Evolutionary conservation across 257 asterid genomes (phyloP).

Genomic region (Fraxinus anomala): DNA sequence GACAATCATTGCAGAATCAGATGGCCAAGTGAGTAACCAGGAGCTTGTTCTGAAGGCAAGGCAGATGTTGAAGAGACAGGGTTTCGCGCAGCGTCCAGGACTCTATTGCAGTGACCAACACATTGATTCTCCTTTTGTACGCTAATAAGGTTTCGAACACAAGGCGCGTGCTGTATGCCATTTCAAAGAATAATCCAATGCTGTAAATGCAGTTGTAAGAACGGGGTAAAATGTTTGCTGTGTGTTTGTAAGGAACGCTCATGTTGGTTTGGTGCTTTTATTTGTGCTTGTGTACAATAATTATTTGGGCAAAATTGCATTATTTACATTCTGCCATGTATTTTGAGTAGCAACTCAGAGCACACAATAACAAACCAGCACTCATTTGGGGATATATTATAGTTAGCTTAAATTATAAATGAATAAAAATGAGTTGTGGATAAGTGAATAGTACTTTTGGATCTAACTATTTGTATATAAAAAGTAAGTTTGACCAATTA

Average conservation of each 20-base stretch:
- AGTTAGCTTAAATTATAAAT: too few species aligned
- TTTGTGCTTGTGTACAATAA: conserved; percentile 20
- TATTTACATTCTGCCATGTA: conserved; percentile 6
- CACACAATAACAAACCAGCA: background rate
- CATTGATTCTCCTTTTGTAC: conserved; percentile 79
- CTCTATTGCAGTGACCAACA: conserved; percentile 80
- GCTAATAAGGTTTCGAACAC: conserved; percentile 32
- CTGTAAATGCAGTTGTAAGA: background rate
- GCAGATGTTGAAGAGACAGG: conserved; percentile 68
- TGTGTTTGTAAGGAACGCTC: background rate
- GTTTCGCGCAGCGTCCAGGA: conserved; percentile 87
- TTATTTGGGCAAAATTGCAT: background rate
- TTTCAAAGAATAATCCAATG: background rate
- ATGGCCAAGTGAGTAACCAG: conserved; percentile 61
- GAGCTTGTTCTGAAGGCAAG: conserved; percentile 77
- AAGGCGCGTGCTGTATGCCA: background rate
- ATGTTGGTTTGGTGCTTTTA: conserved; percentile 6
- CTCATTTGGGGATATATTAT: too few species aligned
- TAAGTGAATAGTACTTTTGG: too few species aligned
- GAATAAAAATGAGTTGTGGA: too few species aligned
- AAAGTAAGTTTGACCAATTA: too few species aligned
- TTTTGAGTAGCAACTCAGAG: background rate
- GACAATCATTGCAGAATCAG: conserved; percentile 65
- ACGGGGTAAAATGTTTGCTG: background rate
- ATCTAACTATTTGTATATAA: too few species aligned